Base-by-base conservation (phyloP, 768 basidiomycete genomes). In the Tricholoma flavovirens region DNA sequence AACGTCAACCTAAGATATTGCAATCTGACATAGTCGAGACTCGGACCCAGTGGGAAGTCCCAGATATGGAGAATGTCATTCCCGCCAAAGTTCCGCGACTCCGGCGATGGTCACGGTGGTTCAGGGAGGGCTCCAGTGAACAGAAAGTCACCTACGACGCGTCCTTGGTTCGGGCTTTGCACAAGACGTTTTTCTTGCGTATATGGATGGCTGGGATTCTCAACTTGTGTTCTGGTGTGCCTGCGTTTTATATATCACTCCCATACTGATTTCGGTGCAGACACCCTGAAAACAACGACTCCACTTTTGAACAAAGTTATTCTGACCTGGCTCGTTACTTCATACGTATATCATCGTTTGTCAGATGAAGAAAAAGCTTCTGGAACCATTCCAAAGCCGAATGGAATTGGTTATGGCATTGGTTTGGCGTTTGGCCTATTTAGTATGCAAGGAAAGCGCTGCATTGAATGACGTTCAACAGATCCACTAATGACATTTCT, bases 251-350 rank as follows among this genome's bases (percentile, higher is more conserved):
- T 53, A 32, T 64, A 22, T 15, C 24, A 5, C 19, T 12, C 53
- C 29, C 54, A 59, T 64, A 7, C n/a, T 49, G 19, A 30, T 17
- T 49, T 35, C 46, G 24, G 4, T n/a, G 21, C 51, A 73, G 78
- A 79, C 57, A 79, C 77, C 0, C 67, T 83, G 36, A 75, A 75
- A 51, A 81, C 81, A 9, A 78, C 77, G 1, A 76, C 81, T 4
- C 82, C 84, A 0, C 75, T 87, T 1, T 66, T 86, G 17, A 82
- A 72, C 62, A 84, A 85, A 60, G 75, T 80, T 17, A 66, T 87
- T 4, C 69, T 87, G n/a, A 75, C 76, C 1, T 87, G 81, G 80
- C 74, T 86, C 6, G 72, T 76, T 0, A 71, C 77, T 2, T 77
- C 79, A 0, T 86, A 80, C 63, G 19, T 66, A 21, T 79, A 72